Evolutionary conservation across 2,329 filamentous ascomycete genomes (phyloP).

Genomic region (Thermomyces lanuginosus): DNA sequence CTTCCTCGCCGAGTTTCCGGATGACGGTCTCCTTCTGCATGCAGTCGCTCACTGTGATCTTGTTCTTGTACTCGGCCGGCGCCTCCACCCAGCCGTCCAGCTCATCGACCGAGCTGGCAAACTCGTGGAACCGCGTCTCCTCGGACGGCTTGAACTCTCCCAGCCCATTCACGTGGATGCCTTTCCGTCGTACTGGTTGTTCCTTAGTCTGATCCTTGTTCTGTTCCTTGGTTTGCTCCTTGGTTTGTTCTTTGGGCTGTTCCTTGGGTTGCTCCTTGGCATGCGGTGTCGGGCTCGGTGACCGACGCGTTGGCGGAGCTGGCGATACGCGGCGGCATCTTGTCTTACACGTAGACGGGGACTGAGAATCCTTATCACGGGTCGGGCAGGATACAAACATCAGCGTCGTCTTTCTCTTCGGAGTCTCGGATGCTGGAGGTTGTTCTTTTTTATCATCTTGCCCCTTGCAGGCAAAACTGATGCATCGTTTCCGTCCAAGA

Average conservation of each 20-base stretch:
- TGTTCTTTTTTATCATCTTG: constrained; percentile 33
- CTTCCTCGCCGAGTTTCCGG: constrained; percentile 70
- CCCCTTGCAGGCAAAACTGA: constrained; percentile 74
- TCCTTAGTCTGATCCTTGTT: no score
- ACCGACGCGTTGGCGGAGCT: constrained; percentile 20
- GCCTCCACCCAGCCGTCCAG: constrained; percentile 88
- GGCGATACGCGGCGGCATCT: constrained; percentile 26
- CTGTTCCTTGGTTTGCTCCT: constrained; percentile 10
- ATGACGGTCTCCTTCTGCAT: constrained; percentile 80
- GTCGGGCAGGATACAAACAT: constrained; percentile 34
- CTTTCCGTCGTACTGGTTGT: no score
- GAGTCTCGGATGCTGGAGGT: constrained; percentile 14
- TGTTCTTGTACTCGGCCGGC: constrained; percentile 44
- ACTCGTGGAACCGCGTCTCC: constrained; percentile 60
- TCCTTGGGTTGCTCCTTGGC: no score
- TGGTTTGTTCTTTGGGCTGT: constrained; percentile 4
- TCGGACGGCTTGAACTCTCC: constrained; percentile 27
- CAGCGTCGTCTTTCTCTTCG: constrained; percentile 29
- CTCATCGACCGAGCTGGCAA: constrained; percentile 63
- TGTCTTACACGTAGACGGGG: no score
- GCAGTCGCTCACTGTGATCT: constrained; percentile 78
- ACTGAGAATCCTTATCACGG: no score
- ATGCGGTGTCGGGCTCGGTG: constrained; percentile 10
- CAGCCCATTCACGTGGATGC: constrained; percentile 20
- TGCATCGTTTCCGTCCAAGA: constrained; percentile 66